Percentiles rank a stretch among this genome's conserved stretches.
Conservation (phyloP, 257 asterid genomes). For the Gentiana macrophylla region DNA sequence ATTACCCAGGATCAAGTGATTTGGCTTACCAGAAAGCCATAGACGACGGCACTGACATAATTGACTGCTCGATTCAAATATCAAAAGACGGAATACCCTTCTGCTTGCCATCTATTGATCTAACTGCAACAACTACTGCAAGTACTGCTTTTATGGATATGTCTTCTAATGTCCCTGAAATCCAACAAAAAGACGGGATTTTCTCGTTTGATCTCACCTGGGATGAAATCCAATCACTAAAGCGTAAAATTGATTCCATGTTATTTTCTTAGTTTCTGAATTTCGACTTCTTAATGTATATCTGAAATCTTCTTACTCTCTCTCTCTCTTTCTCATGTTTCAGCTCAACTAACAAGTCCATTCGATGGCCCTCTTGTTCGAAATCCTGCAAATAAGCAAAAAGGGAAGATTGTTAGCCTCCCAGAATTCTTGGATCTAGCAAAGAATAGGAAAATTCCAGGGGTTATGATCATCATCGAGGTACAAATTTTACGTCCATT, state of each 20-base stretch:
- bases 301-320: not conserved
- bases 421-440: slow-evolving; percentile 62
- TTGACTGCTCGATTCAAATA: slow-evolving; percentile 86
- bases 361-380: slow-evolving; percentile 28
- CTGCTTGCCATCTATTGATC: slow-evolving; percentile 72
- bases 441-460: slow-evolving; percentile 39
- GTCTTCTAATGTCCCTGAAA: slow-evolving; percentile 34
- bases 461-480: slow-evolving; percentile 40
- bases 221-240: slow-evolving; percentile 58
- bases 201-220: slow-evolving; percentile 82
- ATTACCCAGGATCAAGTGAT: slow-evolving; percentile 72
- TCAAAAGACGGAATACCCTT: slow-evolving; percentile 76
- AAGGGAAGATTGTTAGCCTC: slow-evolving; percentile 58
- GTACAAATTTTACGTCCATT: slow-evolving; percentile 13
- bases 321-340: slow-evolving; percentile 1
- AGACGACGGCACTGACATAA: slow-evolving; percentile 73
- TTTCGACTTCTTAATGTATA: no score
- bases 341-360: slow-evolving; percentile 58
- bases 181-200: slow-evolving; percentile 54
- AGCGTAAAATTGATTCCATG: slow-evolving; percentile 24
- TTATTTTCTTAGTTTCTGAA: no score
- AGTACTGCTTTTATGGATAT: slow-evolving; percentile 41
- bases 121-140: slow-evolving; percentile 69
- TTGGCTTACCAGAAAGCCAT: slow-evolving; percentile 86
- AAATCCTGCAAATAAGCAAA: slow-evolving; percentile 59